Base-by-base conservation (phyloP, 257 asterid genomes). In the Przewalskia tangutica region DNA sequence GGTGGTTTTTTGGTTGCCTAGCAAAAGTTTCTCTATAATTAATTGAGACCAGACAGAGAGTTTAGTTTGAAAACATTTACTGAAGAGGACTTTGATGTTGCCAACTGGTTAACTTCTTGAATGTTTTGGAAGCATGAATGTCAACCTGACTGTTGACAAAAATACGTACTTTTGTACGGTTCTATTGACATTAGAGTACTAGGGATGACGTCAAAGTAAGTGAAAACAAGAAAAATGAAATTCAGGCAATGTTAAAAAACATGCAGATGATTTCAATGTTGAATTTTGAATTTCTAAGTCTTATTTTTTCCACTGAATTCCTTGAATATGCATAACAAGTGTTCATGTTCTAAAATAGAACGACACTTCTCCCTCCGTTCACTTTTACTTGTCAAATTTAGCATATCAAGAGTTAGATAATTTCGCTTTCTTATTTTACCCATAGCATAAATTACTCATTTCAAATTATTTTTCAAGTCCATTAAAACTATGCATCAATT, bases 1-100 rank as follows among this genome's bases (percentile, higher is more conserved):
- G 80, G 80, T 75, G 16, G 48, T 11, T 75, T 63, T 27, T 73
- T 75, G 63, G 80, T 75, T 27, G 48, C 80, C 80, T 73, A 73
- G 60, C 60, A 73, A 48, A 73, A 73, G 60, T 71, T 20, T 12
- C 79, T 8, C 20, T 50, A 23, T 75, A 27, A 14, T 50, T 50
- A 48, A 7, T 51, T 75, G 62, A 75, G 42, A 75, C 8, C 0
- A 50, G 9, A 75, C 62, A 13, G 2, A 13, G 2, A 23, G 23
- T 23, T 46, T 27, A 23, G 80, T 75, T 50, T 75, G 80, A 50
- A 75, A 75, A 50, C 62, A 48, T 75, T 2, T 7, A 50, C 80
- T 14, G 80, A 50, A 14, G 46, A 75, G 20, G 80, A 34, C 51
- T 36, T 66, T 66, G 76, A 16, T 38, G 76, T 66, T 66, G 76